Conservation (phyloP, 257 asterid genomes). For the Petrea volubilis region DNA sequence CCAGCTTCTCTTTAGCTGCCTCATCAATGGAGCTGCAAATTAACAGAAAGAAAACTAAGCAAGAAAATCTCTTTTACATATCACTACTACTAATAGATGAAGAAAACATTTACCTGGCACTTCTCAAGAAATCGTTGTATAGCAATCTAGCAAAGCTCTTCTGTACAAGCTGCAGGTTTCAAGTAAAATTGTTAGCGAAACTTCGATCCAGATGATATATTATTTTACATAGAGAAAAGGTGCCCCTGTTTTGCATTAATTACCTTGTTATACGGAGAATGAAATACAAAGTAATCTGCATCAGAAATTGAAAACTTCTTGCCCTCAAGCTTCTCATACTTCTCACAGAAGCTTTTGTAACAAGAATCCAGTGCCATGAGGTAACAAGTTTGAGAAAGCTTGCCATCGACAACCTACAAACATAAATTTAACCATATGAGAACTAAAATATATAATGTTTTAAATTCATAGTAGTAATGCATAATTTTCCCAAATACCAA, state of each 20-base stretch:
- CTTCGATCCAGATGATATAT: background rate
- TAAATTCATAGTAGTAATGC: background rate
- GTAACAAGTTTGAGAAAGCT: constrained; percentile 98
- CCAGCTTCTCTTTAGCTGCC: constrained; percentile 71
- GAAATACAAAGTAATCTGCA: constrained; percentile 85
- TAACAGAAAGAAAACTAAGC: constrained; percentile 14
- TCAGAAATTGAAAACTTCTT: constrained; percentile 75
- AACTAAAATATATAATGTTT: background rate
- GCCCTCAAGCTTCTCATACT: constrained; percentile 87
- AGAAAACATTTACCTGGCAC: constrained; percentile 63
- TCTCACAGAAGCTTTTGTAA: constrained; percentile 75
- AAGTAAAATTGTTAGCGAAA: constrained; percentile 8
- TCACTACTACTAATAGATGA: background rate
- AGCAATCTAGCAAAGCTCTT: constrained; percentile 90
- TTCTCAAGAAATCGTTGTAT: constrained; percentile 68
- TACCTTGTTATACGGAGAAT: constrained; percentile 99
- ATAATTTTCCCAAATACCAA: background rate
- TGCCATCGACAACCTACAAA: constrained; percentile 94
- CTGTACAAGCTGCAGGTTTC: constrained; percentile 89
- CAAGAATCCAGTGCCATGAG: constrained; percentile 98
- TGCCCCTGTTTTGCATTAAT: constrained; percentile 13
- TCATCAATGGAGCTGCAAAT: constrained; percentile 75
- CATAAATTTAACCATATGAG: constrained; percentile 25
- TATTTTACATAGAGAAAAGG: background rate
- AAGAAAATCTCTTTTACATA: background rate